Conservation (phyloP, 2,329 filamentous ascomycete species). For the Neodidymelliopsis sp. region DNA sequence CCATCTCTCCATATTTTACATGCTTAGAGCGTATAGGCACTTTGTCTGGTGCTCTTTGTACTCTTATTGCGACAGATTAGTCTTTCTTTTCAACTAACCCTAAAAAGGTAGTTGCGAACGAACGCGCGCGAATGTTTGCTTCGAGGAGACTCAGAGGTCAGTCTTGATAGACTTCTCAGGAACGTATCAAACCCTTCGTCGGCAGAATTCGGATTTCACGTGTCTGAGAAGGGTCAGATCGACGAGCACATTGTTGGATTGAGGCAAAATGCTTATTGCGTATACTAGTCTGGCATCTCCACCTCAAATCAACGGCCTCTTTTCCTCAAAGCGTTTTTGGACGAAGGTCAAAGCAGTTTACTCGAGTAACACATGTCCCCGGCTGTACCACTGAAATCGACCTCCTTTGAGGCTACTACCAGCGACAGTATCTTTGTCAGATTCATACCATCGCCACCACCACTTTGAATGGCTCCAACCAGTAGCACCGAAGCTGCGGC, state of each 20-base stretch:
- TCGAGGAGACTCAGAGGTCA: conserved; percentile 28
- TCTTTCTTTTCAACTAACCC: no score
- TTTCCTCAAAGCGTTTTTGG: conserved; percentile 10
- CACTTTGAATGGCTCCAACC: conserved; percentile 21
- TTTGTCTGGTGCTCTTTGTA: no score
- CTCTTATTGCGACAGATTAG: no score
- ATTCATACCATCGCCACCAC: conserved; percentile 22
- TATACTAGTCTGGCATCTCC: conserved; percentile 22
- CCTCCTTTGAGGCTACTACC: conserved; percentile 6
- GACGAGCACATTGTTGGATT: not conserved
- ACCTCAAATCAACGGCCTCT: conserved; percentile 22
- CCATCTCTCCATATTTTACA: no score
- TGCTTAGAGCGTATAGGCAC: no score
- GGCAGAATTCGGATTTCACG: conserved; percentile 17
- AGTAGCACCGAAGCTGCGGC: conserved; percentile 27
- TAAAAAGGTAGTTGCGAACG: conserved; percentile 24
- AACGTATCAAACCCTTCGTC: conserved; percentile 14
- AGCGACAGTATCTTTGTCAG: conserved; percentile 19
- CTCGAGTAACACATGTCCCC: conserved; percentile 10
- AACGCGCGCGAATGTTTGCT: conserved; percentile 22
- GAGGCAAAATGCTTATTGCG: conserved; percentile 13
- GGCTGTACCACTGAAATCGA: conserved; percentile 2
- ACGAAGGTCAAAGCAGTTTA: conserved; percentile 14
- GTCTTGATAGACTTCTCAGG: conserved; percentile 18
- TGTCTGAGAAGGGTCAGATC: conserved; percentile 26